A percentile compares a stretch with the other conserved stretches of the same genome.
phyloP scores from a whole-genome alignment of 768 basidiomycete genomes.

The Leccinum sublutescens region DNA sequence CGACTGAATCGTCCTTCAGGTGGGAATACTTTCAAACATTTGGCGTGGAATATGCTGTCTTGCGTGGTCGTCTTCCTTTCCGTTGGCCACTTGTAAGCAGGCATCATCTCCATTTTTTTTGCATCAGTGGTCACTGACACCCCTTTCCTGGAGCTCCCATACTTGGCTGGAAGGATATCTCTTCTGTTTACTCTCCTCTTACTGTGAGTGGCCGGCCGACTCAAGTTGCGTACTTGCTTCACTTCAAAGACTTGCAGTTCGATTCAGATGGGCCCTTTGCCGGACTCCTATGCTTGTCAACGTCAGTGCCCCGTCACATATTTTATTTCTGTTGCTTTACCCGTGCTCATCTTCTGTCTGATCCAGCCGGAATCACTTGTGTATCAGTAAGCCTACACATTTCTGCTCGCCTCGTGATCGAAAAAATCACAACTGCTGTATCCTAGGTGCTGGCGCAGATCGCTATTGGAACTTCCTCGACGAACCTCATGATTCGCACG shows the following conservation, averaged over 20 bases:
- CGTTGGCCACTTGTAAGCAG: conserved; percentile 26
- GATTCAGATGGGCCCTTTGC: background rate
- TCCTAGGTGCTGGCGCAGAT: conserved; percentile 17
- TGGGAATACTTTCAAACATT: conserved; percentile 26
- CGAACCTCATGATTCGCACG: conserved; percentile 32
- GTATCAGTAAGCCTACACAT: conserved; percentile 6
- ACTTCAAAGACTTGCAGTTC: conserved; percentile 4
- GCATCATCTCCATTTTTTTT: background rate
- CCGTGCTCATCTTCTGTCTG: conserved; percentile 1
- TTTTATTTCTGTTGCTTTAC: background rate
- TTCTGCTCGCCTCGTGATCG: background rate
- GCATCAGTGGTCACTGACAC: background rate
- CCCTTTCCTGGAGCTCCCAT: conserved; percentile 18
- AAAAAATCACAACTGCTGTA: background rate
- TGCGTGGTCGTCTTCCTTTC: conserved; percentile 20
- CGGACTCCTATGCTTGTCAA: conserved; percentile 7
- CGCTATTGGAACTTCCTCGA: conserved; percentile 17
- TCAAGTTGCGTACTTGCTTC: background rate
- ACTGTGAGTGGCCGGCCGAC: conserved; percentile 7
- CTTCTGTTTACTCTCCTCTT: conserved; percentile 15
- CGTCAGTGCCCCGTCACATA: conserved; percentile 14
- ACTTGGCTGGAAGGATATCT: conserved; percentile 21
- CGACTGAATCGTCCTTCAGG: conserved; percentile 5
- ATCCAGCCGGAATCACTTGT: background rate
- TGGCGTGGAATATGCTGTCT: conserved; percentile 21